Evolutionary conservation across 306 rosid species (phyloP).

Genomic region (Erythrophleum fordii): DNA sequence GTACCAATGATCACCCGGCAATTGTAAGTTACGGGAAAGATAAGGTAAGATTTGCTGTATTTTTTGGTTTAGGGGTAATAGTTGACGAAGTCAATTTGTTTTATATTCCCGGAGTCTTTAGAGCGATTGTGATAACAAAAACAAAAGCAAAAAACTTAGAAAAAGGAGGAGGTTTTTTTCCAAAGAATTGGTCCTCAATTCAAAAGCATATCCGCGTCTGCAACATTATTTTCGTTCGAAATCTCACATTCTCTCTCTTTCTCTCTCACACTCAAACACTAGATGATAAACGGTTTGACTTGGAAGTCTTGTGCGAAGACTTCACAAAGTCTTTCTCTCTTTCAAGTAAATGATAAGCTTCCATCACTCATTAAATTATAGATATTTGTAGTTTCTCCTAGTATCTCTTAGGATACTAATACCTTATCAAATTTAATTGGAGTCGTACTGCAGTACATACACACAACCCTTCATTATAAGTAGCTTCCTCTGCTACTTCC

Average conservation of each 20-base stretch:
- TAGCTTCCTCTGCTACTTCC: constrained; percentile 42
- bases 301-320: constrained; percentile 57
- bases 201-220: constrained; percentile 55
- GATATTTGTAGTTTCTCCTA: background rate
- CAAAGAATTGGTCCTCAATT: constrained; percentile 24
- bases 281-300: constrained; percentile 49
- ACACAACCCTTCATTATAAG: background rate
- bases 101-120: background rate
- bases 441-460: background rate
- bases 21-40: background rate
- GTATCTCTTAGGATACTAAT: background rate
- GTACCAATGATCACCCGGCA: too few species aligned
- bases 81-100: constrained; percentile 9
- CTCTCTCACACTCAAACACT: too few species aligned
- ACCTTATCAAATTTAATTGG: background rate
- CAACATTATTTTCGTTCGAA: background rate
- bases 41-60: too few species aligned
- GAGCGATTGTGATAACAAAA: background rate
- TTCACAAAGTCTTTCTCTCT: constrained; percentile 33
- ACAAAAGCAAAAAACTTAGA: background rate
- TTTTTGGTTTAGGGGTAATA: too few species aligned
- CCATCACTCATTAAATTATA: background rate
- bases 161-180: background rate
- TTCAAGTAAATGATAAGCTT: background rate
- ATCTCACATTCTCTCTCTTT: background rate